These are phyloP conservation scores for Psidium guajava DNA, from an alignment of 345 rosid species.

Conservation along the genomic window DNA sequence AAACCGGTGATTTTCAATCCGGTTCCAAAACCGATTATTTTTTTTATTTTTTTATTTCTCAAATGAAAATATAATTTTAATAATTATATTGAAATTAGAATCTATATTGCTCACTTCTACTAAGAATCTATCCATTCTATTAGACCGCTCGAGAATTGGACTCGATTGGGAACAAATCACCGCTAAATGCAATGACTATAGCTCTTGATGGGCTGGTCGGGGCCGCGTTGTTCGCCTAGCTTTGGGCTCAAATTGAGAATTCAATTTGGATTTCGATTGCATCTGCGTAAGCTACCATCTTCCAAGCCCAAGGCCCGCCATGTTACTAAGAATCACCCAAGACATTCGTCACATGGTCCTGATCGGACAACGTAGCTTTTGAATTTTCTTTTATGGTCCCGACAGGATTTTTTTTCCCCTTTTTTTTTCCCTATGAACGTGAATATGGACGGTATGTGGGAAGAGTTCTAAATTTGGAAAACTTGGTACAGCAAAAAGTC, in stretches of 20 bases:
- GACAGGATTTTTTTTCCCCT: not conserved
- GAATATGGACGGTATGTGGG: not conserved
- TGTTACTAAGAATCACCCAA: too few species aligned
- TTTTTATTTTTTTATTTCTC: too few species aligned
- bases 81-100: too few species aligned
- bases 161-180: too few species aligned
- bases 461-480: not conserved
- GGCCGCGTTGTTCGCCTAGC: not conserved
- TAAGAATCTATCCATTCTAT: too few species aligned
- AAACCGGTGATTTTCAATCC: too few species aligned
- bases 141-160: too few species aligned
- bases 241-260: not conserved
- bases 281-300: not conserved
- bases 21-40: too few species aligned
- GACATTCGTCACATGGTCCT: not conserved
- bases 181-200: not conserved
- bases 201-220: not conserved
- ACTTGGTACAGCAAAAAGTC: not conserved
- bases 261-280: not conserved
- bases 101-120: too few species aligned
- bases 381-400: not conserved
- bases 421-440: not conserved
- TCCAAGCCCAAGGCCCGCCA: not conserved
- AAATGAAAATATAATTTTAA: too few species aligned
- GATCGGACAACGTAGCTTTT: not conserved